These are phyloP conservation scores for Recurvomyces mirabilis DNA, from an alignment of 495 filamentous ascomycete species.

Conservation along the genomic window DNA sequence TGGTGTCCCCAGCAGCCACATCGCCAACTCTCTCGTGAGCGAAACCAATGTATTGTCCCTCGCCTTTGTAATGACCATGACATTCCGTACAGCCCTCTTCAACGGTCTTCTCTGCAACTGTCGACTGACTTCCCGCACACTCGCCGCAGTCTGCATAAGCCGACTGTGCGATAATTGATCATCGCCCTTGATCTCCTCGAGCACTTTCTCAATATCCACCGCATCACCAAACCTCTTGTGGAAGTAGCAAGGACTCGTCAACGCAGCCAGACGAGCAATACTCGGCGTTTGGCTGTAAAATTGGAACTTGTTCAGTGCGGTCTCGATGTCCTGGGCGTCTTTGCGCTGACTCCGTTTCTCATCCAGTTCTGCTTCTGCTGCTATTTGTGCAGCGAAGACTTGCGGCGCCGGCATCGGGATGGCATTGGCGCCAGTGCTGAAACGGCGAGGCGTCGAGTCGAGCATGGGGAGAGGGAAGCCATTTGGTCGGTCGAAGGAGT, in stretches of 20 bases:
- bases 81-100: constrained; percentile 71
- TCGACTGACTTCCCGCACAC: constrained; percentile 87
- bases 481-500: constrained; percentile 20
- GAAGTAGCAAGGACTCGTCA: constrained; percentile 93
- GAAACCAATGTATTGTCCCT: constrained; percentile 79
- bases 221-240: constrained; percentile 93
- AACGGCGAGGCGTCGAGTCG: constrained; percentile 19
- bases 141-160: constrained; percentile 85
- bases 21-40: constrained; percentile 71
- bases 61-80: constrained; percentile 97
- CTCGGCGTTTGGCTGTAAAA: constrained; percentile 27
- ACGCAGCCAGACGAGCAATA: constrained; percentile 34
- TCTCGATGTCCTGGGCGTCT: constrained; percentile 20
- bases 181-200: constrained; percentile 86
- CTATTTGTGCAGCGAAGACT: constrained; percentile 15
- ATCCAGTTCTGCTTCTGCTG: constrained; percentile 13
- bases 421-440: constrained; percentile 17
- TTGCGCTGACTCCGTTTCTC: constrained; percentile 1
- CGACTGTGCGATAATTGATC: constrained; percentile 86
- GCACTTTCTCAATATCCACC: constrained; percentile 85
- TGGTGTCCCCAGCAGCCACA: constrained; percentile 76
- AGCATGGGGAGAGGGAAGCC: constrained; percentile 14
- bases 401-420: constrained; percentile 19
- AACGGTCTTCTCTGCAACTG: constrained; percentile 83
- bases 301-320: constrained; percentile 10